Evolutionary conservation across 169 alveolate genomes (phyloP), one percentile per base, ranked within the genome.

Genomic region (Theileria luwenshuni): DNA sequence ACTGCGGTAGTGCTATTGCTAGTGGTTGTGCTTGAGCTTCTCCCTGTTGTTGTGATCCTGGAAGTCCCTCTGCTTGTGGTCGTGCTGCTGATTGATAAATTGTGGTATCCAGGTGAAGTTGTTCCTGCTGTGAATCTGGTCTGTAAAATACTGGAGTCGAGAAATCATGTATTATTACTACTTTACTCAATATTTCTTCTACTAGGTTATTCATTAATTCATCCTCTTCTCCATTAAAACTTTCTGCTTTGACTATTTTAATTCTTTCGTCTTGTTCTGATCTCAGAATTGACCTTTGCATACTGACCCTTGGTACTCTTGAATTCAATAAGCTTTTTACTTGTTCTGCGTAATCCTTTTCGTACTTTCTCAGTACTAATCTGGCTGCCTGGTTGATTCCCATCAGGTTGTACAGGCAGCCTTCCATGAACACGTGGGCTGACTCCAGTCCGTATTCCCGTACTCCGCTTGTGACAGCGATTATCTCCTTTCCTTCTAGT

Each of bases 351-450:
- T 90, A 92, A 60, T 93, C 7, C 99, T 99, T 76, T 99, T 97
- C 0, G 99, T 99, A 17, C 98, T 97, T 51, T 99, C 99, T 91
- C 98, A 99, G 38, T 99, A 99, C 0, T 99, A 97, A 84, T 98
- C 99, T 21, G 98, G 99, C 2, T 99, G 99, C 62, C 99, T 98
- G n/a, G 98, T 89, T 86, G 98, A 98, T 38, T 99, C 99, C 99
- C 99, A 98, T 43, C n/a, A n/a, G 98, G 93, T 77, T 98, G 99
- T 0, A 99, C 99, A 23, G 96, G 90, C 77, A 98, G 90, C 90
- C 97, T 98, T 79, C 99, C 96, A 19, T n/a, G n/a, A n/a, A n/a
- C n/a, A 90, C 94, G 80, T 86, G 83, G 0, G 99, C 96, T 23
- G 99, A 96, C 84, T 94, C 92, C 99, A 97, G 96, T 72, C 96